Conservation (phyloP, 345 rosid genomes). For the Salix brachista region DNA sequence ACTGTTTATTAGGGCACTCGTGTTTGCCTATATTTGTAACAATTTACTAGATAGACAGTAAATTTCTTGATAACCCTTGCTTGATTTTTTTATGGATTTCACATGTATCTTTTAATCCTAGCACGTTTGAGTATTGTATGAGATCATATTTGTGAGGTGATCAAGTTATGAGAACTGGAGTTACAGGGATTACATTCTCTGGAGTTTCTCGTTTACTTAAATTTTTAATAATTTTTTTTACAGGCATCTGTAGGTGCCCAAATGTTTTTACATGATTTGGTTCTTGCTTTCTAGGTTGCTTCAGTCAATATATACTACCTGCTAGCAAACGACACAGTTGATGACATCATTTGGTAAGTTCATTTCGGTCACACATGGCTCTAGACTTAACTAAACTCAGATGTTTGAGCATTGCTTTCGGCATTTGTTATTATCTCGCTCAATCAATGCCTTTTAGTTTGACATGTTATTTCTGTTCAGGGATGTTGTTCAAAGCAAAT, state of each 20-base stretch:
- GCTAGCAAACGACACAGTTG: slow-evolving; percentile 91
- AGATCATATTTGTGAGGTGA: background rate
- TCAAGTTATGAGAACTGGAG: background rate
- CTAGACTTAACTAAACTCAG: background rate
- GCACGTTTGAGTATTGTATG: background rate
- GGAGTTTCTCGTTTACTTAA: background rate
- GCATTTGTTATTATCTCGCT: background rate
- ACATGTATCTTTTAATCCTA: background rate
- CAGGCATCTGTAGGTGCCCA: background rate
- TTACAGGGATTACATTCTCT: background rate
- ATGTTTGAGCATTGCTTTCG: background rate
- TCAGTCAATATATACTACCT: slow-evolving; percentile 86
- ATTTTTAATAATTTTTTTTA: too few species aligned
- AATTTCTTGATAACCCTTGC: background rate
- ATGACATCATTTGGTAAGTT: slow-evolving; percentile 85
- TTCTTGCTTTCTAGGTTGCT: slow-evolving; percentile 50
- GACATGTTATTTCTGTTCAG: slow-evolving; percentile 30
- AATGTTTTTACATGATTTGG: slow-evolving; percentile 8
- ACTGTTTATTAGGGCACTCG: background rate
- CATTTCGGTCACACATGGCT: background rate
- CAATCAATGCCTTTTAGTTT: background rate
- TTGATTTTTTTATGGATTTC: background rate
- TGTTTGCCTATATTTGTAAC: background rate
- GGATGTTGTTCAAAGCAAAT: slow-evolving; percentile 88
- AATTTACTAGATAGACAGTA: background rate